Base-by-base conservation (phyloP, 2,329 filamentous ascomycete species). In the Scedosporium minutisporum region DNA sequence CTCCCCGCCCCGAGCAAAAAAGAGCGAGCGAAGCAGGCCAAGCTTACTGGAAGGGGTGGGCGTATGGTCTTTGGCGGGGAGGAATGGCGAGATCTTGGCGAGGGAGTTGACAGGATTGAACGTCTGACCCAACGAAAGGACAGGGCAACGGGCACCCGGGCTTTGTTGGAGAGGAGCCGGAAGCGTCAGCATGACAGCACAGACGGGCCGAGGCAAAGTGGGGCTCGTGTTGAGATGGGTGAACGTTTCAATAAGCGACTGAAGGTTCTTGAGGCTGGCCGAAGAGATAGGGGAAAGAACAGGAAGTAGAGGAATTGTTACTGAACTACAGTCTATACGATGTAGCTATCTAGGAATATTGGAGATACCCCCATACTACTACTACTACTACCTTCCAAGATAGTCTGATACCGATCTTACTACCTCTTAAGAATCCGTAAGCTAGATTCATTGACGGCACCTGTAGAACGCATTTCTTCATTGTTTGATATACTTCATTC, bases 1-100 rank as follows among this genome's bases (percentile, higher is more conserved):
- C 78, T 99, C 69, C 92, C 93, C 12, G 88, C 87, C 69, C 85
- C 90, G 74, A 90, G 86, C 76, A 97, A 96, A 82, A 96, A 96
- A 77, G 92, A 96, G 4, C 78, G 80, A 64, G 82, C 85, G 58
- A 88, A 89, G 78, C 86, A 83, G 72, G 76, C 74, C 53, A 81
- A 83, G 71, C 63, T 61, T 29, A 33, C 62, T 10, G 64, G 62
- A 29, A 73, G 77, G 67, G 76, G 73, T 66, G 72, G 77, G 69
- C 76, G 87, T 80, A 74, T 97, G 90, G 76, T 78, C 68, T 86
- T 85, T 76, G 93, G 93, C 65, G 95, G 95, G 60, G 95, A 97
- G 76, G 95, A 97, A 72, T 97, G 92, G 91, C 85, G 88, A 66
- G 87, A 89, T 27, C 78, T 99, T 55, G 91, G 90, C 63, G 88